These are phyloP conservation scores for Gossypium thurberi DNA, from an alignment of 345 rosid species.

Conservation along the genomic window DNA sequence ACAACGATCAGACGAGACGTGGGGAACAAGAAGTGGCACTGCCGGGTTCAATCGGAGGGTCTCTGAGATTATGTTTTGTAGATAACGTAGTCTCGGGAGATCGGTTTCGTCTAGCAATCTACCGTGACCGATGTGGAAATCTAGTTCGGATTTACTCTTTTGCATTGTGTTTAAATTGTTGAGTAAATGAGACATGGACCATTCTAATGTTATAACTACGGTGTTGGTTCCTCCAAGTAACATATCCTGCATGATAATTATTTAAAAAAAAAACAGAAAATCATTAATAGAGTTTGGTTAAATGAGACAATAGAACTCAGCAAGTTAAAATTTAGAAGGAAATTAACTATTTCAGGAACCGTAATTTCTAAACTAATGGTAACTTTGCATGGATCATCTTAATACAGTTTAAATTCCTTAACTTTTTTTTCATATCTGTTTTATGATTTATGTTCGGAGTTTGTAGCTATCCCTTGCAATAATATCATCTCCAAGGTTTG, in stretches of 20 bases:
- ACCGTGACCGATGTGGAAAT: not conserved
- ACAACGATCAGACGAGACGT: slow-evolving; percentile 10
- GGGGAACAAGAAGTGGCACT: slow-evolving; percentile 12
- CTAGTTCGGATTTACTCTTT: slow-evolving; percentile 9
- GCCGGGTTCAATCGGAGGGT: slow-evolving; percentile 13
- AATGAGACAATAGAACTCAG: too few species aligned
- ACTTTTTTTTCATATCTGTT: too few species aligned
- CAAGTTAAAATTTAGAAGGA: too few species aligned
- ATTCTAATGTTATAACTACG: slow-evolving; percentile 12
- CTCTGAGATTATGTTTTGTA: slow-evolving; percentile 8
- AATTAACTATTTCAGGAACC: too few species aligned
- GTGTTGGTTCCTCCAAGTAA: slow-evolving; percentile 5
- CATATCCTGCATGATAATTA: slow-evolving; percentile 1
- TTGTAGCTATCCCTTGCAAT: rapidly evolving
- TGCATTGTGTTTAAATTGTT: slow-evolving; percentile 10
- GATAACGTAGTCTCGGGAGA: slow-evolving; percentile 8
- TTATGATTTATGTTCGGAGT: too few species aligned
- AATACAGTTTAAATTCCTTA: too few species aligned
- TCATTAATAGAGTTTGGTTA: not conserved
- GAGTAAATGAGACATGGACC: slow-evolving; percentile 17
- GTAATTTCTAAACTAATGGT: too few species aligned
- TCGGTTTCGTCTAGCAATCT: slow-evolving; percentile 14
- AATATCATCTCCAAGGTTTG: too few species aligned
- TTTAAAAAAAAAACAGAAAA: not conserved
- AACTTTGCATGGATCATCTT: too few species aligned